Conservation (phyloP, 305 asterid genomes). For the Salvia sclarea region DNA sequence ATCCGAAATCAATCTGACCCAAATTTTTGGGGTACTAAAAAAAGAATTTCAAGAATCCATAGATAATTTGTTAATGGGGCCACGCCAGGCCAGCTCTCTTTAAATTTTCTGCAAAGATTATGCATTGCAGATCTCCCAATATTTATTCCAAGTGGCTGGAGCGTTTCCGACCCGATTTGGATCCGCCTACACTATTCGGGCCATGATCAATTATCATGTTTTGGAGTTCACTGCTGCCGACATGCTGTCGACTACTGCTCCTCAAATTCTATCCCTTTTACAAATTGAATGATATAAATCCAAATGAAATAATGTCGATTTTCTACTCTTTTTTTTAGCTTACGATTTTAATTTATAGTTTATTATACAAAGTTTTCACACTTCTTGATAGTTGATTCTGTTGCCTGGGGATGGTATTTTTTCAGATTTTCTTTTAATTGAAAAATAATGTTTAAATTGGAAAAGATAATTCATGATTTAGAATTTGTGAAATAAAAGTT, state of each 20-base stretch:
- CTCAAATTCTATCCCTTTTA: background rate
- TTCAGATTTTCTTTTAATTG: too few species aligned
- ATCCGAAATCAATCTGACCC: conserved; percentile 30
- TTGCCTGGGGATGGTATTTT: too few species aligned
- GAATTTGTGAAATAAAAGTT: too few species aligned
- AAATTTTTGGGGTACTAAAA: background rate
- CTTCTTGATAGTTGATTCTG: too few species aligned
- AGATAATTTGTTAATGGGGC: conserved; percentile 18
- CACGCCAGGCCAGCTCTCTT: conserved; percentile 23
- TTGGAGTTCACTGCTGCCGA: background rate
- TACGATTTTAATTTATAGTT: too few species aligned
- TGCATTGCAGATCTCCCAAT: conserved; percentile 23
- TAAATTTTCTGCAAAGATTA: background rate
- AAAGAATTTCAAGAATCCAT: conserved; percentile 3
- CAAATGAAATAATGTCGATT: background rate
- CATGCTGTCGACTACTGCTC: background rate
- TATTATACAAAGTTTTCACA: too few species aligned
- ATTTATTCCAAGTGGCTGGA: conserved; percentile 1
- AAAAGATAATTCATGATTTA: too few species aligned
- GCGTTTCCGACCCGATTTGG: conserved; percentile 9
- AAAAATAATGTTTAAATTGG: too few species aligned
- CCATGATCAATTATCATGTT: background rate
- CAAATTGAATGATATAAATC: background rate
- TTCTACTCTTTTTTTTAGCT: background rate
- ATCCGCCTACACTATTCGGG: conserved; percentile 4